Conservation (phyloP, 768 basidiomycete genomes). For the Lactarius tabidus region DNA sequence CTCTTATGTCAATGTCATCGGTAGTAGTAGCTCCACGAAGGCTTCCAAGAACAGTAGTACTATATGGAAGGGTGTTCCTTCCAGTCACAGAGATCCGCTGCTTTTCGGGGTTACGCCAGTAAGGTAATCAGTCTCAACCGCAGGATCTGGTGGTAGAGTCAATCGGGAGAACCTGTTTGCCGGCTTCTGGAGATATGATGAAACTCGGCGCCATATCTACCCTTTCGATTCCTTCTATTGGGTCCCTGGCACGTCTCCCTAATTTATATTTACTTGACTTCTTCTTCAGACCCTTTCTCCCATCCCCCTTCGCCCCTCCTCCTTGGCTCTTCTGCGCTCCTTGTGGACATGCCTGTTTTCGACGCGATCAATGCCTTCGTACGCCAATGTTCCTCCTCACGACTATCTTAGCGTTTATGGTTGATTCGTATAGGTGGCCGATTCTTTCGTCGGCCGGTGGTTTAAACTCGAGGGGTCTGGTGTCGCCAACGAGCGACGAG, state of each 20-base stretch:
- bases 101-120: neutral
- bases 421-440: slow-evolving; percentile 28
- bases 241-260: neutral
- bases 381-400: neutral
- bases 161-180: neutral
- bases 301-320: neutral
- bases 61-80: neutral
- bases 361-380: slow-evolving; percentile 21
- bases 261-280: neutral
- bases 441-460: slow-evolving; percentile 33
- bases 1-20: neutral
- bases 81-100: neutral
- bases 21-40: neutral
- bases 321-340: neutral
- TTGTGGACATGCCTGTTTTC: slow-evolving; percentile 5
- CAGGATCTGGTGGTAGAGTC: neutral
- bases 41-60: neutral
- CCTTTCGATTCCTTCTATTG: neutral
- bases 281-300: neutral
- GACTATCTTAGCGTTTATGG: no score
- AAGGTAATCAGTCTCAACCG: neutral
- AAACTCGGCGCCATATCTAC: neutral
- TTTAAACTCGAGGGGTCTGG: slow-evolving; percentile 37
- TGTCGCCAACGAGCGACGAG: slow-evolving; percentile 32
- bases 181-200: neutral